A percentile compares a stretch with the other conserved stretches of the same genome.
These are phyloP conservation scores for Epicoccum sorghinum DNA, from an alignment of 2,329 filamentous ascomycete species.

Conservation along the genomic window DNA sequence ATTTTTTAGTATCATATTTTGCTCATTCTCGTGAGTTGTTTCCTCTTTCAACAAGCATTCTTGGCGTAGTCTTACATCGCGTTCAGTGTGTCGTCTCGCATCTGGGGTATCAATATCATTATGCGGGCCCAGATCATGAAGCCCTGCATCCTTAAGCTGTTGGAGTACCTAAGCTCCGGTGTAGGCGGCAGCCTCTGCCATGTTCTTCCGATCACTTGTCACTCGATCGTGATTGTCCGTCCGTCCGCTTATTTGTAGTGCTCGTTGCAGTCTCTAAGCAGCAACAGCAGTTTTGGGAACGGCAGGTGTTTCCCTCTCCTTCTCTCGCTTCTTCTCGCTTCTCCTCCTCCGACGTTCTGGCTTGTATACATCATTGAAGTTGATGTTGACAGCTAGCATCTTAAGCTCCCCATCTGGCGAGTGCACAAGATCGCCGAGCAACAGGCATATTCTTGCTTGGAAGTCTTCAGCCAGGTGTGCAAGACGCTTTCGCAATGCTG, in stretches of 20 bases:
- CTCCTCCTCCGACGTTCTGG: slow-evolving; percentile 69
- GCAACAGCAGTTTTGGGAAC: slow-evolving; percentile 1
- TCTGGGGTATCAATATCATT: slow-evolving; percentile 8
- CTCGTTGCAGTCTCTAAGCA: slow-evolving; percentile 12
- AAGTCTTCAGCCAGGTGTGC: slow-evolving; percentile 77
- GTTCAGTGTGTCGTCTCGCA: not conserved
- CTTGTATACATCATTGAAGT: slow-evolving; percentile 97
- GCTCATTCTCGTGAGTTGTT: not conserved
- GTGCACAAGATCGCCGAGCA: slow-evolving; percentile 89
- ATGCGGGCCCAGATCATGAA: not conserved
- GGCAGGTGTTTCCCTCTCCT: slow-evolving; percentile 38
- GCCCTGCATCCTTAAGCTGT: slow-evolving; percentile 4
- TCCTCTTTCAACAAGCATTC: not conserved
- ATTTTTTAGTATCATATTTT: no score
- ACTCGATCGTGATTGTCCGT: not conserved
- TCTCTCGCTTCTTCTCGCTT: slow-evolving; percentile 35
- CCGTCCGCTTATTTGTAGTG: not conserved
- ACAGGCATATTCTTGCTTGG: slow-evolving; percentile 73
- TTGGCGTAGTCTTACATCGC: not conserved
- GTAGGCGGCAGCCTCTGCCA: not conserved
- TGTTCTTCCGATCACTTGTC: not conserved
- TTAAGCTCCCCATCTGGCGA: slow-evolving; percentile 95
- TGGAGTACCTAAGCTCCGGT: slow-evolving; percentile 3
- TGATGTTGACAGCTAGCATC: slow-evolving; percentile 96
- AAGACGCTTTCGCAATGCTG: slow-evolving; percentile 76